Base-by-base conservation (phyloP, 352 stramenopile species). In the Pythium phragmiticola region DNA sequence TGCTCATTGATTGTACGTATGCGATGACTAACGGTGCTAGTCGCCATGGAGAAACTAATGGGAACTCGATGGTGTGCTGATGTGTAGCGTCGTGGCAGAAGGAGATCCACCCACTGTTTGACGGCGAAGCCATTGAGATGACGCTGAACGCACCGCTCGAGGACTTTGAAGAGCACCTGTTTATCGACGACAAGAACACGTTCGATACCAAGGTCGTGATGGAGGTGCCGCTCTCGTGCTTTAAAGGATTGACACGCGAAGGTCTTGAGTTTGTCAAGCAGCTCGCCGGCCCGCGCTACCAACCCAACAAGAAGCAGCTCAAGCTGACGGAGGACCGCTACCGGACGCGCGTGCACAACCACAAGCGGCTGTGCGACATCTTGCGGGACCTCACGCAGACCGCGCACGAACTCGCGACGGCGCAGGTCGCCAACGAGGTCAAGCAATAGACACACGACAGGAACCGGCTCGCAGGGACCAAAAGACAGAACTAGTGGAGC, bases 351-450 rank as follows among this genome's bases (percentile, higher is more conserved):
- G 82, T 93, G 63, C 77, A 79, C 72, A 93, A 93, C 77, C 84
- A 93, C 79, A 91, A 93, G 77, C 80, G 84, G 14, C 76, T 93
- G 60, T 93, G 84, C 65, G 84, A 90, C 57, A 87, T 93, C 63
- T 71, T 93, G 67, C 82, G 75, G 49, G 82, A 93, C 51, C 73
- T 93, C 30, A 90, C 84, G 41, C 64, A 84, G 63, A 85, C 82
- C 28, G 78, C 84, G n/a, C 70, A 84, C 61, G 72, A 90, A 61
- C 70, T 90, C 43, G 87, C 79, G 53, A 56, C 66, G 34, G 69
- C 72, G 52, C 63, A 60, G 37, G 23, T 34, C 16, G 36, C 53
- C 12, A n/a, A 9, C 4, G 7, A 59, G 57, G 57, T 50, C n/a
- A 7, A 58, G 45, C 53, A 66, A 52, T 60, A 70, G 51, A 65